Base-by-base conservation (phyloP, 768 basidiomycete genomes). In the Fistulinella prunicolor region DNA sequence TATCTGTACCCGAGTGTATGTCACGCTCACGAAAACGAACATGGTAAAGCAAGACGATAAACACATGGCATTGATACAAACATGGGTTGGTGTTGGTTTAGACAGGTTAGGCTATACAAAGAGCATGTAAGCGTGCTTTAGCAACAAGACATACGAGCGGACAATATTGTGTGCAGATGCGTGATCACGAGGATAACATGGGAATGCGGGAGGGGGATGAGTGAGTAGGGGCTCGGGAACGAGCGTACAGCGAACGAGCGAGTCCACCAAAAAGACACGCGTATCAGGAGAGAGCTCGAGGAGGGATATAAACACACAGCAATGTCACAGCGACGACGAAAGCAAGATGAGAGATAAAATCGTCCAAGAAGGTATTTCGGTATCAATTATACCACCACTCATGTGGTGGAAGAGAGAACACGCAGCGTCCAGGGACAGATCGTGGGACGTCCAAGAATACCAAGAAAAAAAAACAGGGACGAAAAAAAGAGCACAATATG, bases 291-390 rank as follows among this genome's bases (percentile, higher is more conserved):
- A 32, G 10, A 41, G 16, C 4, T n/a, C 4, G 20, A 9, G 17
- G 13, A 19, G 30, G 21, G 20, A 54, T 61, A 54, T 48, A 54
- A 53, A n/a, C 40, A 29, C 47, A 57, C 14, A 40, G 38, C 45
- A 21, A 41, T 28, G 42, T n/a, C n/a, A n/a, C n/a, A 55, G 43
- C 52, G 61, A 54, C 32, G 44, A 47, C 53, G 35, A 53, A 22
- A 64, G 53, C 39, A 37, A 51, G 42, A 55, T 21, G 30, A 32
- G 41, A 46, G 40, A 24, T 17, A 17, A 38, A 38, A 32, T n/a
- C 20, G 50, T 60, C 49, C 61, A 62, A 63, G 49, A 62, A 60
- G 51, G 51, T 51, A 55, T 58, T 14, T 9, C 53, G 28, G 49
- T 54, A 47, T 52, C 26, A 10, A 10, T 28, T 9, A 32, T 12